Evolutionary conservation across 768 basidiomycete genomes (phyloP).

Genomic region (Mycena galopus): DNA sequence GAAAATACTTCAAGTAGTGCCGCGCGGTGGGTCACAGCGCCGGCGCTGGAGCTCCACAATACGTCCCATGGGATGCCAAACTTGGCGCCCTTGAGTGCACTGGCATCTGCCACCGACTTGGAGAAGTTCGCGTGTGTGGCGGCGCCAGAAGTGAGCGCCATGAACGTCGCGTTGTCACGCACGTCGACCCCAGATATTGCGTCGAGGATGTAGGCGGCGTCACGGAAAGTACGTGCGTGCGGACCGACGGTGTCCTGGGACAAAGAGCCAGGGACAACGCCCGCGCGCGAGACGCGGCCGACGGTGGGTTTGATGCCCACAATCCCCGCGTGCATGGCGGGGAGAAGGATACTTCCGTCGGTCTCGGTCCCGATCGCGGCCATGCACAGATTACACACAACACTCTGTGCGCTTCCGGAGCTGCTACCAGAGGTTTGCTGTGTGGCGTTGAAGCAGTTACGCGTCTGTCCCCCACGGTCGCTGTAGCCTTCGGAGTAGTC

Average conservation of each 20-base stretch:
- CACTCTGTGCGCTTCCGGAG: slow-evolving; percentile 22
- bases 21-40: slow-evolving; percentile 10
- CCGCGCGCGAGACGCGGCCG: slow-evolving; percentile 69
- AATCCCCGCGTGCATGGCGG: slow-evolving; percentile 56
- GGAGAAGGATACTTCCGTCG: slow-evolving; percentile 23
- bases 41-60: slow-evolving; percentile 17
- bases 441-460: slow-evolving; percentile 22
- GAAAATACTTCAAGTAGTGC: slow-evolving; percentile 1
- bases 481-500: slow-evolving; percentile 20
- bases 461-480: slow-evolving; percentile 21
- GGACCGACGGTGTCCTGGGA: slow-evolving; percentile 70
- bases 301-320: slow-evolving; percentile 73
- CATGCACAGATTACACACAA: slow-evolving; percentile 21
- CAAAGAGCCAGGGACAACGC: slow-evolving; percentile 68
- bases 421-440: slow-evolving; percentile 19
- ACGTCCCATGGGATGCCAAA: slow-evolving; percentile 23
- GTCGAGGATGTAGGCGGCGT: slow-evolving; percentile 21
- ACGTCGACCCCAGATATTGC: slow-evolving; percentile 12
- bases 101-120: not conserved
- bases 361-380: slow-evolving; percentile 20
- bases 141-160: slow-evolving; percentile 10
- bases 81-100: not conserved
- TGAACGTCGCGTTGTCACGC: slow-evolving; percentile 19
- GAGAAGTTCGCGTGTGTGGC: slow-evolving; percentile 14
- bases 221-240: slow-evolving; percentile 10